These are phyloP conservation scores for Neofusicoccum umdonicola DNA, from an alignment of 2,329 filamentous ascomycete genomes.

Conservation along the genomic window DNA sequence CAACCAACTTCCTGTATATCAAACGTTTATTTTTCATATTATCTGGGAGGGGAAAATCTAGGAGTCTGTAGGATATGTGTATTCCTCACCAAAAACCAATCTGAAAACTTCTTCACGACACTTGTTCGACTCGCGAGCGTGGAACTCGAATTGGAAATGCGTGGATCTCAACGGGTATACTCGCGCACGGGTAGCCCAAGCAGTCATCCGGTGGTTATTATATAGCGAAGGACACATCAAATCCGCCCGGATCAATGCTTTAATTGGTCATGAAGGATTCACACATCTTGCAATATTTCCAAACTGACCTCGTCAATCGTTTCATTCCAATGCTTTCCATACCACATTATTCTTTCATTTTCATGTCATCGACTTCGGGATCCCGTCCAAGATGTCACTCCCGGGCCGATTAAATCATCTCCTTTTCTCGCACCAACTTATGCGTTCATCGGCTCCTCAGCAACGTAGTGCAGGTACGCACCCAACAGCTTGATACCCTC, in stretches of 20 bases:
- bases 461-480: constrained; percentile 93
- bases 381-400: neutral
- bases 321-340: neutral
- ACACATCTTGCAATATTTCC: neutral
- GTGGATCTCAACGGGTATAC: no score
- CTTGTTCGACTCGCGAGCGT: no score
- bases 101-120: neutral
- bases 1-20: neutral
- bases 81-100: neutral
- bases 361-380: neutral
- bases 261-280: no score
- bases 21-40: neutral
- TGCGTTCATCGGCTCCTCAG: constrained; percentile 70
- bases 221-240: no score
- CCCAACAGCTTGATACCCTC: constrained; percentile 95
- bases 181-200: no score
- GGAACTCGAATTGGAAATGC: no score
- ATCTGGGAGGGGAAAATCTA: neutral
- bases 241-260: no score
- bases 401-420: neutral
- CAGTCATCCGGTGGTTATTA: no score
- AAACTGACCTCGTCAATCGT: neutral
- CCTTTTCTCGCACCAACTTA: neutral
- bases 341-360: neutral
- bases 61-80: constrained; percentile 11